phyloP scores from a whole-genome alignment of 140 eudicot genomes.

The Erigeron philadelphicus region DNA sequence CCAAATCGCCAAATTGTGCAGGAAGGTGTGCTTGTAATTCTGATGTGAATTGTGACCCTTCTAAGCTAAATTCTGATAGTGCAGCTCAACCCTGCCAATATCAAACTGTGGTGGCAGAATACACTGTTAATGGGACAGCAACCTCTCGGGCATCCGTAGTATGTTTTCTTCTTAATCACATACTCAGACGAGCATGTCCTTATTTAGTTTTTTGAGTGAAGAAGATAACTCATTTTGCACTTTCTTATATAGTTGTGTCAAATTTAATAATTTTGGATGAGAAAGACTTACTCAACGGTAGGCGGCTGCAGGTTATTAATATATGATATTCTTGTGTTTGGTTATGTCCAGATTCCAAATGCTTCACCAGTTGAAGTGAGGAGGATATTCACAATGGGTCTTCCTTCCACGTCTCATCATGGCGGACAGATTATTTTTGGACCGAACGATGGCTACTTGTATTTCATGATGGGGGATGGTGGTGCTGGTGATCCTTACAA shows the following conservation, averaged over 20 bases:
- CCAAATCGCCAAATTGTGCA: conserved; percentile 47
- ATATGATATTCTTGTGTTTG: not conserved
- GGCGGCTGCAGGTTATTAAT: no score
- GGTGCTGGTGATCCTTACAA: conserved; percentile 56
- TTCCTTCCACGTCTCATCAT: conserved; percentile 69
- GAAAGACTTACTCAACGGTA: no score
- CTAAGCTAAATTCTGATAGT: conserved; percentile 40
- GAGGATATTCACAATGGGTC: conserved; percentile 88
- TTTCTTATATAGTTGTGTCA: no score
- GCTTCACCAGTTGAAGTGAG: conserved; percentile 78
- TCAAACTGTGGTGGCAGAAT: conserved; percentile 76
- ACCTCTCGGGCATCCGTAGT: conserved; percentile 51
- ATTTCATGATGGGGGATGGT: conserved; percentile 79
- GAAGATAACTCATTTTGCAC: no score
- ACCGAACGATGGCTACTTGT: conserved; percentile 66
- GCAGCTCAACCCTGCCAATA: conserved; percentile 74
- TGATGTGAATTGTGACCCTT: conserved; percentile 78
- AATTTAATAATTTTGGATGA: no score
- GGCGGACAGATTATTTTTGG: conserved; percentile 85
- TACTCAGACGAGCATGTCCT: no score
- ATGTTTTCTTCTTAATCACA: conserved; percentile 1
- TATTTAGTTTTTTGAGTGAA: no score
- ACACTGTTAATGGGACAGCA: conserved; percentile 45
- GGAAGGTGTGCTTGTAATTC: conserved; percentile 91
- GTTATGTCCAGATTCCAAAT: conserved; percentile 39